Conservation (phyloP, 2,329 filamentous ascomycete genomes). For the Cladosporium sp. region DNA sequence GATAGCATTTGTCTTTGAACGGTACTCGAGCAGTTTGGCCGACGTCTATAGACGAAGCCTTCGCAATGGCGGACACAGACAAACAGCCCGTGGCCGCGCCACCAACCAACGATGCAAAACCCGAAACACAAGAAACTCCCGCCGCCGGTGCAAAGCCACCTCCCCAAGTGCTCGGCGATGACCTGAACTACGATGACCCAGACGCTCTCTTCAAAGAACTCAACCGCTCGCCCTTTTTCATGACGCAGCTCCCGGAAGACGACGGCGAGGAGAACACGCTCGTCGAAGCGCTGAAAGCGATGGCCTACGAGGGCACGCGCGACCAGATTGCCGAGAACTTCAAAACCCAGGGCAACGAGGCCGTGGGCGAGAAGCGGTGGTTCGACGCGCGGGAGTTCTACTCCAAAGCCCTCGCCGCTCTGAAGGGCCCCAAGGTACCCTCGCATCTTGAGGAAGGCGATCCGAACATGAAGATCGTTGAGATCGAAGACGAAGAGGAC, state of each 20-base stretch:
- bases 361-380: constrained; percentile 67
- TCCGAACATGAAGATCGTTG: constrained; percentile 42
- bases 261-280: constrained; percentile 67
- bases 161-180: constrained; percentile 31
- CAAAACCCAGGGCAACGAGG: constrained; percentile 88
- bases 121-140: not conserved
- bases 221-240: constrained; percentile 79
- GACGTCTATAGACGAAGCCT: too few relatives aligned
- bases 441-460: constrained; percentile 34
- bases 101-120: not conserved
- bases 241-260: constrained; percentile 73
- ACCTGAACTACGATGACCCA: constrained; percentile 48
- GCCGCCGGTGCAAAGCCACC: not conserved
- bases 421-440: constrained; percentile 51
- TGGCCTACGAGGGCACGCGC: constrained; percentile 88
- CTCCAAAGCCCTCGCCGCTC: constrained; percentile 70
- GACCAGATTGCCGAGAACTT: constrained; percentile 78
- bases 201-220: constrained; percentile 59
- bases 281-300: constrained; percentile 78
- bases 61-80: not conserved
- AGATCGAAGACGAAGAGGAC: constrained; percentile 54
- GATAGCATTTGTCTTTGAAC: too few relatives aligned
- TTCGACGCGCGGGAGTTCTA: constrained; percentile 88
- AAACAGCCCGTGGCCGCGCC: not conserved
- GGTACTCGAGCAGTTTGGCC: too few relatives aligned